phyloP scores from a whole-genome alignment of 352 stramenopile genomes.

The Salisapilia sapeloensis region DNA sequence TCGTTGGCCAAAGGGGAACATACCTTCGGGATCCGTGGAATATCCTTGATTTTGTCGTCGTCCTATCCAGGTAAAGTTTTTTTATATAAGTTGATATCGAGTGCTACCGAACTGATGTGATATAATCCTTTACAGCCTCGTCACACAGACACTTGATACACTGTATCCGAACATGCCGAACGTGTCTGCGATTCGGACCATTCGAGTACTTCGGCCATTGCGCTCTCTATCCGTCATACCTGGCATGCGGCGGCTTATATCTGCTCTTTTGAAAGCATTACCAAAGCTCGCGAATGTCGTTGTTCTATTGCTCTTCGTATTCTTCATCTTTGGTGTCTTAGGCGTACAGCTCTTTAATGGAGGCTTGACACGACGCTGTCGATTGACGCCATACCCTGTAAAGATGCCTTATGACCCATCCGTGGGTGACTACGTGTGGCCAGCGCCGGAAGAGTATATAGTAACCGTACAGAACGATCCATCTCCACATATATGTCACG shows the following conservation, averaged over 20 bases:
- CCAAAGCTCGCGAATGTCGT: conserved; percentile 80
- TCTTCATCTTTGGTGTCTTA: conserved; percentile 84
- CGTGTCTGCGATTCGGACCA: conserved; percentile 66
- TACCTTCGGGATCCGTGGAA: conserved; percentile 85
- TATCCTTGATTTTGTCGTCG: conserved; percentile 84
- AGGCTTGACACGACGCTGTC: conserved; percentile 65
- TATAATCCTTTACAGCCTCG: conserved; percentile 19
- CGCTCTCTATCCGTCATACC: conserved; percentile 80
- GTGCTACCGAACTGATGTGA: neutral
- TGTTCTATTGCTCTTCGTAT: conserved; percentile 81
- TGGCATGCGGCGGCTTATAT: conserved; percentile 63
- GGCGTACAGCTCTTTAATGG: conserved; percentile 80
- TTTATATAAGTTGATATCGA: neutral
- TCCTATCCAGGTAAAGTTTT: conserved; percentile 50
- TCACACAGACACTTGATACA: too few species aligned
- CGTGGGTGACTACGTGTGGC: conserved; percentile 14
- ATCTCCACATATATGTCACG: conserved; percentile 14
- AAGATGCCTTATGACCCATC: conserved; percentile 11
- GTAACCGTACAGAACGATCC: conserved; percentile 16
- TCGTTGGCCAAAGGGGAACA: conserved; percentile 27
- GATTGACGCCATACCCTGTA: conserved; percentile 57
- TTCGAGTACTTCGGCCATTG: conserved; percentile 77
- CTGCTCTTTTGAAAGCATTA: conserved; percentile 67
- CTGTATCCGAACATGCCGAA: conserved; percentile 51
- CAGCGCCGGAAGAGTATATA: conserved; percentile 28